Percentiles rank a stretch among this genome's conserved stretches.
Conservation (phyloP, 805 yeast genomes). For the Millerozyma acaciae region DNA sequence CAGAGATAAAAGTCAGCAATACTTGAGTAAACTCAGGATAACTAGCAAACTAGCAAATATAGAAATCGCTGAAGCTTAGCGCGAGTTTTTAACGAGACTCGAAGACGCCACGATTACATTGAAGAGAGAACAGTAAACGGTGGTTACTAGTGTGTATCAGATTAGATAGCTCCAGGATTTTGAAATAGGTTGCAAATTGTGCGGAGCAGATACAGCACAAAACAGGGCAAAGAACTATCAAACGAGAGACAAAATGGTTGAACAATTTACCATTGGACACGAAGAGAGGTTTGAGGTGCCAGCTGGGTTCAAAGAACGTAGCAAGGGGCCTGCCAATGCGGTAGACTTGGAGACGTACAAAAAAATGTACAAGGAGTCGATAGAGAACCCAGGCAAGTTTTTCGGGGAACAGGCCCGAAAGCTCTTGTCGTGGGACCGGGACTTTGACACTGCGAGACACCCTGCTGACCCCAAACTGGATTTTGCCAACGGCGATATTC, state of each 20-base stretch:
- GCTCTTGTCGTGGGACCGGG: constrained; percentile 49
- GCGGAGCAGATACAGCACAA: background rate
- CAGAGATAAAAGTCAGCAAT: too few species aligned
- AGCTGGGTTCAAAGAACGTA: constrained; percentile 38
- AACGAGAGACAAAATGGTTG: background rate
- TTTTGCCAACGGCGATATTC: constrained; percentile 64
- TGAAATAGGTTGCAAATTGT: too few species aligned
- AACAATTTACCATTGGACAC: constrained; percentile 25
- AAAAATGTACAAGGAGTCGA: constrained; percentile 50
- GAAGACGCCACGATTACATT: too few species aligned
- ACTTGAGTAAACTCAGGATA: too few species aligned
- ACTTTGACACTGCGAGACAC: constrained; percentile 45
- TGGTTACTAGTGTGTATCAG: too few species aligned
- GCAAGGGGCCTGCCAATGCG: constrained; percentile 46
- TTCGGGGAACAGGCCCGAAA: constrained; percentile 53
- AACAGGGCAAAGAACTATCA: background rate
- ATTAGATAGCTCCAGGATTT: too few species aligned
- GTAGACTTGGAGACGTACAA: constrained; percentile 48
- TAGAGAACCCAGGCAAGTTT: constrained; percentile 51
- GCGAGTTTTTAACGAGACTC: too few species aligned
- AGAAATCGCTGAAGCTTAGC: too few species aligned
- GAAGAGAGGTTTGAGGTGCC: constrained; percentile 32
- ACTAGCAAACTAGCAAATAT: too few species aligned
- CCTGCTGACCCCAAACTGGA: constrained; percentile 47
- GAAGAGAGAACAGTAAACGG: too few species aligned